Percentiles rank a stretch among this genome's conserved stretches.
Conservation (phyloP, 2,329 filamentous ascomycete species). For the Nectriaceae sp. region DNA sequence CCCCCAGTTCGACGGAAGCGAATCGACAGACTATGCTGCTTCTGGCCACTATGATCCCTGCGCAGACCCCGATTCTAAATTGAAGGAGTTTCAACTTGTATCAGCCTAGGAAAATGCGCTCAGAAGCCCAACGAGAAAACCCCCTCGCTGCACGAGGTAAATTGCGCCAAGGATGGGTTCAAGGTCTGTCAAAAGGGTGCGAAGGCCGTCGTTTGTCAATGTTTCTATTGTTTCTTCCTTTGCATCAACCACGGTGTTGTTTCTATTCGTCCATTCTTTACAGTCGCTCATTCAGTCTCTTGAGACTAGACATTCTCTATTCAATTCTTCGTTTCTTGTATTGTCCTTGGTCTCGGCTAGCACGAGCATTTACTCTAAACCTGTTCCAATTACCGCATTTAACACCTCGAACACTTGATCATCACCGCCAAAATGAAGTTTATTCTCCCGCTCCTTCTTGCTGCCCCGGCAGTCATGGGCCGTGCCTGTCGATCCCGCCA, state of each 20-base stretch:
- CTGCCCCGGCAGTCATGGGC: conserved; percentile 28
- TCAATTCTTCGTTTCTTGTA: conserved; percentile 6
- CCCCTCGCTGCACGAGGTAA: neutral
- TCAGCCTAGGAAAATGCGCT: conserved; percentile 31
- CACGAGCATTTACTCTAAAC: conserved; percentile 13
- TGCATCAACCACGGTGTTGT: neutral
- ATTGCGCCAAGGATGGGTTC: conserved; percentile 10
- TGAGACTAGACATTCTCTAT: conserved; percentile 12
- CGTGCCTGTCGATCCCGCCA: conserved; percentile 22
- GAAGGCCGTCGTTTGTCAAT: conserved; percentile 1
- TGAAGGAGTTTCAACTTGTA: conserved; percentile 24
- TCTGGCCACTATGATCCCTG: conserved; percentile 3
- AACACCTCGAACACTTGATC: conserved; percentile 9
- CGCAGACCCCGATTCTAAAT: conserved; percentile 19
- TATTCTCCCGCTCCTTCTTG: conserved; percentile 23
- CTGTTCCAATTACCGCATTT: neutral
- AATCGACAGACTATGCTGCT: conserved; percentile 8
- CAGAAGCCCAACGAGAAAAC: no score
- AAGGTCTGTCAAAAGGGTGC: neutral
- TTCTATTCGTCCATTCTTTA: conserved; percentile 8
- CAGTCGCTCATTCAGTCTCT: conserved; percentile 23
- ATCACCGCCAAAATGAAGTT: conserved; percentile 27
- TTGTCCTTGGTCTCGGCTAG: conserved; percentile 19
- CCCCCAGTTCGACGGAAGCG: conserved; percentile 2
- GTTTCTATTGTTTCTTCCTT: conserved; percentile 1